Conservation (phyloP, 345 rosid species). For the Eucalyptus grandis region DNA sequence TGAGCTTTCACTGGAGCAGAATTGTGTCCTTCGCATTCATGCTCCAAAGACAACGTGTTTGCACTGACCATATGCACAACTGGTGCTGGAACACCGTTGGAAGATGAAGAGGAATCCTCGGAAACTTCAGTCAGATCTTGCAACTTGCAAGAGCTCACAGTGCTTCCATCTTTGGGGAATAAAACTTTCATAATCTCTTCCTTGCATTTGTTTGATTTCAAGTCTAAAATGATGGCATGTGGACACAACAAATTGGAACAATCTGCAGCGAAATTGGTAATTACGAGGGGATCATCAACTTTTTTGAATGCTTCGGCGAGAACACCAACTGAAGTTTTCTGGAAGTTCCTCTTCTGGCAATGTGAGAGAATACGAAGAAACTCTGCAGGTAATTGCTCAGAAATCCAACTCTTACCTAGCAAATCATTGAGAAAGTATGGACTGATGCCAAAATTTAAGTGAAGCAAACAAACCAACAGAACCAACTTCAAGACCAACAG, state of each 20-base stretch:
- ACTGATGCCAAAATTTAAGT: conserved; percentile 12
- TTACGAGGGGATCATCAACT: neutral
- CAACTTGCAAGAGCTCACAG: too few relatives aligned
- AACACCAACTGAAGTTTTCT: neutral
- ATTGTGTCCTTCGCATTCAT: too few relatives aligned
- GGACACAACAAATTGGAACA: neutral
- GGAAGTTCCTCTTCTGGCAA: neutral
- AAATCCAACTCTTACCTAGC: neutral
- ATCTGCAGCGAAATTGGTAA: neutral
- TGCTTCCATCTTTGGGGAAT: too few relatives aligned
- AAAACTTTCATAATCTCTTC: too few relatives aligned
- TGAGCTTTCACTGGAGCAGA: too few relatives aligned
- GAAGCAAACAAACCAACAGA: neutral
- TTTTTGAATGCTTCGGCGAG: neutral
- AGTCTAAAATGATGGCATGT: conserved; percentile 9
- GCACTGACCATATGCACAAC: neutral
- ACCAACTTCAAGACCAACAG: too few relatives aligned
- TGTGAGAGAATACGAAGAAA: neutral
- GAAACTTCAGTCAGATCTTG: too few relatives aligned
- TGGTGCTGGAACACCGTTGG: neutral
- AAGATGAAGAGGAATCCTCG: neutral
- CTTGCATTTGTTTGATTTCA: neutral
- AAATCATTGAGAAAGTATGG: neutral
- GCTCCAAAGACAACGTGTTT: neutral
- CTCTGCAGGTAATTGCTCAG: neutral